Percentiles rank a stretch among this genome's conserved stretches.
Conservation (phyloP, 2,329 filamentous ascomycete species). For the Passalora sequoiae region DNA sequence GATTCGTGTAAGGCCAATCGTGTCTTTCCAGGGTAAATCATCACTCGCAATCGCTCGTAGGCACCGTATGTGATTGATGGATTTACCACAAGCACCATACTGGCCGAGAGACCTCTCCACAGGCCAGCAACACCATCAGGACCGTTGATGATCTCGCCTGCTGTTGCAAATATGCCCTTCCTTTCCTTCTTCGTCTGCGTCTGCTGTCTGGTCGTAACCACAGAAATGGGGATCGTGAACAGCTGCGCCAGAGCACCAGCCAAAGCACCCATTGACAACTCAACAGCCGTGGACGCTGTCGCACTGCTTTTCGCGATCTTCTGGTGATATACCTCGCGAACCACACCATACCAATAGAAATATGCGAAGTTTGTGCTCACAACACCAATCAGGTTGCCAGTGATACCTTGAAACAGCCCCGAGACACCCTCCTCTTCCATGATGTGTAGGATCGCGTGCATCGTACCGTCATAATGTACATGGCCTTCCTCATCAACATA, state of each 20-base stretch:
- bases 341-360: slow-evolving; percentile 97
- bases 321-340: slow-evolving; percentile 71
- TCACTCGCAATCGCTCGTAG: slow-evolving; percentile 79
- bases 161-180: slow-evolving; percentile 82
- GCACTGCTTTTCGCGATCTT: slow-evolving; percentile 36
- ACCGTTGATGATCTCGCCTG: slow-evolving; percentile 78
- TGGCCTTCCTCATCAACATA: slow-evolving; percentile 43
- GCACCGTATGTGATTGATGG: slow-evolving; percentile 96
- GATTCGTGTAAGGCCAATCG: slow-evolving; percentile 79
- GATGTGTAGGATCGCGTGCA: slow-evolving; percentile 86
- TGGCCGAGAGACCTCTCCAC: slow-evolving; percentile 94
- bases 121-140: slow-evolving; percentile 85
- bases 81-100: slow-evolving; percentile 90
- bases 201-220: slow-evolving; percentile 93
- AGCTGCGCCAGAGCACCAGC: slow-evolving; percentile 88
- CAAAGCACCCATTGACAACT: slow-evolving; percentile 77
- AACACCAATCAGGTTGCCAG: slow-evolving; percentile 80
- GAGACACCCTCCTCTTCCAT: slow-evolving; percentile 69
- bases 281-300: slow-evolving; percentile 71
- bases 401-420: slow-evolving; percentile 85
- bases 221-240: slow-evolving; percentile 93
- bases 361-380: slow-evolving; percentile 98
- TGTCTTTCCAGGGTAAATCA: slow-evolving; percentile 70
- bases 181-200: slow-evolving; percentile 79
- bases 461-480: slow-evolving; percentile 76